Evolutionary conservation across 495 filamentous ascomycete species (phyloP).

Genomic region (Penicillium pulvis): DNA sequence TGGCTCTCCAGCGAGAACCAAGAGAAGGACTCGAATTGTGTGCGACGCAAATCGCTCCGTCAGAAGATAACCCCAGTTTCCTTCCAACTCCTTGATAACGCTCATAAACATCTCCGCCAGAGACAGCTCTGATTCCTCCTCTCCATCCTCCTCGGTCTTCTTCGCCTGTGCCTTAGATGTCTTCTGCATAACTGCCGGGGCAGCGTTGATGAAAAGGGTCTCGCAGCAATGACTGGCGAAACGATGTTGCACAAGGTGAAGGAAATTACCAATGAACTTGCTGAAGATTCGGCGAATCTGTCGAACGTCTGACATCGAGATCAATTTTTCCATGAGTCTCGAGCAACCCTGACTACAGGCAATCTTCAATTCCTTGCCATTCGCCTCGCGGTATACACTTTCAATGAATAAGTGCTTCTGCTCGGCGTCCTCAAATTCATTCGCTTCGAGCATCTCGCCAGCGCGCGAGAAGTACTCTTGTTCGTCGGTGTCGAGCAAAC

Average conservation of each 20-base stretch:
- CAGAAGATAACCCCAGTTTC: slow-evolving; percentile 78
- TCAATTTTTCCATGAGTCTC: slow-evolving; percentile 85
- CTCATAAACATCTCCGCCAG: slow-evolving; percentile 85
- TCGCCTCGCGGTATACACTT: slow-evolving; percentile 82
- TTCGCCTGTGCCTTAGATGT: slow-evolving; percentile 50
- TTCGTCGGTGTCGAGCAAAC: slow-evolving; percentile 85
- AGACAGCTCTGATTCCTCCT: slow-evolving; percentile 49
- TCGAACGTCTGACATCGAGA: slow-evolving; percentile 71
- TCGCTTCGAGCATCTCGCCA: slow-evolving; percentile 83
- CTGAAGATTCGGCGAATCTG: slow-evolving; percentile 86
- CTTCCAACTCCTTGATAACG: slow-evolving; percentile 80
- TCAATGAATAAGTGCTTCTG: slow-evolving; percentile 78
- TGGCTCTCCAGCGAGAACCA: slow-evolving; percentile 82
- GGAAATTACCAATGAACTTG: slow-evolving; percentile 84
- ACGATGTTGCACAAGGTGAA: slow-evolving; percentile 86
- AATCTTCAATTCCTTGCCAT: slow-evolving; percentile 92
- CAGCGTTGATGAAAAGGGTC: slow-evolving; percentile 81
- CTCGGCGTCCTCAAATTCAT: slow-evolving; percentile 77
- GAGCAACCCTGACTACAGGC: slow-evolving; percentile 95
- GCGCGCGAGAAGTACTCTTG: slow-evolving; percentile 92
- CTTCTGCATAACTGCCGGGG: slow-evolving; percentile 70
- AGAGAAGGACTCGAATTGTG: slow-evolving; percentile 77
- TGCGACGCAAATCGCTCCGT: slow-evolving; percentile 91
- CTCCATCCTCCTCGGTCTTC: slow-evolving; percentile 31
- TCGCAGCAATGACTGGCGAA: slow-evolving; percentile 98